Conservation (phyloP, 495 filamentous ascomycete species). For the Tuber melanosporum region DNA sequence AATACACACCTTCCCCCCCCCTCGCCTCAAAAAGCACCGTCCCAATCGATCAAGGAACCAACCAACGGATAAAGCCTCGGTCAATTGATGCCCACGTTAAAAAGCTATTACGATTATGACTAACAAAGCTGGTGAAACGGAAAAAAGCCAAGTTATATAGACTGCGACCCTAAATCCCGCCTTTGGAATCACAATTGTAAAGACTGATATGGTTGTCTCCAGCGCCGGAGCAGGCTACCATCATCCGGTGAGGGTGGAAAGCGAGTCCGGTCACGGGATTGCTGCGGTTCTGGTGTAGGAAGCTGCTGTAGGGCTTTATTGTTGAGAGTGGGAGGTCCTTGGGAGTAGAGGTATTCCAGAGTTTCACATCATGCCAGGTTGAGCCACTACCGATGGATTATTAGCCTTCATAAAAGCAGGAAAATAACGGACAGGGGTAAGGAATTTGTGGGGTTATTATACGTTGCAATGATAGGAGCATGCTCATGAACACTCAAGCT, state of each 20-base stretch:
- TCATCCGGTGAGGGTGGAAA: slow-evolving; percentile 92
- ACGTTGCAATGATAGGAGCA: slow-evolving; percentile 92
- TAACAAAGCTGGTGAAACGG: not conserved
- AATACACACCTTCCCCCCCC: not conserved
- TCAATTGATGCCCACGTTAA: not conserved
- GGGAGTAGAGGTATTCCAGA: slow-evolving; percentile 64
- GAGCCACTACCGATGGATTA: slow-evolving; percentile 58
- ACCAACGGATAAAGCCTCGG: not conserved
- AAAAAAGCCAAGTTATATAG: not conserved
- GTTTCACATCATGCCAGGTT: slow-evolving; percentile 76
- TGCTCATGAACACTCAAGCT: slow-evolving; percentile 93
- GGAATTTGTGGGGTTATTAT: slow-evolving; percentile 45
- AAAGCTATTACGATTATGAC: not conserved
- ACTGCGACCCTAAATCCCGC: slow-evolving; percentile 28
- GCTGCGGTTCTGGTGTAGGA: slow-evolving; percentile 69
- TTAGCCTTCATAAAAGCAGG: slow-evolving; percentile 34
- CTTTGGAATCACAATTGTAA: slow-evolving; percentile 53
- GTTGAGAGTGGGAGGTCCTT: slow-evolving; percentile 57
- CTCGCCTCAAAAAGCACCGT: not conserved
- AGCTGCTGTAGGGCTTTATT: slow-evolving; percentile 80
- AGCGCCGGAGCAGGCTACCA: slow-evolving; percentile 74
- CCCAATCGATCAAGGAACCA: not conserved
- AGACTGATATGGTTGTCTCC: slow-evolving; percentile 69
- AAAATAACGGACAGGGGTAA: not conserved
- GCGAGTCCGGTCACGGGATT: slow-evolving; percentile 79